Percentiles rank a stretch among this genome's conserved stretches.
These are phyloP conservation scores for Colletotrichum kahawae DNA, from an alignment of 2,329 filamentous ascomycete species.

Conservation along the genomic window DNA sequence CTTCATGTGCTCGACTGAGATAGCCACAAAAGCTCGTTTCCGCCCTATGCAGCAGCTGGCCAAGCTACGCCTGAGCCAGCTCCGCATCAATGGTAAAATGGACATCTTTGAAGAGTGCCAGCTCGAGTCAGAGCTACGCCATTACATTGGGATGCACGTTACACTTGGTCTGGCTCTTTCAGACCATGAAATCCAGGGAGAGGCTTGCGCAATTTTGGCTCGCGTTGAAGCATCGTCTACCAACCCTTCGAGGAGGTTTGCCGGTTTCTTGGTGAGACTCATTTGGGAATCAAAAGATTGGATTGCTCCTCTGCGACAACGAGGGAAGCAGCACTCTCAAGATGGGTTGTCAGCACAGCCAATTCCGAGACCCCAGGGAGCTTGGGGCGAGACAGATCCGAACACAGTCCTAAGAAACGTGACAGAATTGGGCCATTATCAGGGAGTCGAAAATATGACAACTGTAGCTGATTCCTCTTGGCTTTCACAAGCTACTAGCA, in stretches of 20 bases:
- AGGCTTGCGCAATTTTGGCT: constrained; percentile 20
- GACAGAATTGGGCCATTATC: background rate
- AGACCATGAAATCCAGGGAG: constrained; percentile 21
- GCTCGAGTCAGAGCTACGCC: constrained; percentile 26
- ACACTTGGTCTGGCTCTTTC: constrained; percentile 11
- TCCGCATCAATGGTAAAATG: constrained; percentile 31
- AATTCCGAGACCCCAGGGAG: background rate
- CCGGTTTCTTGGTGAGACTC: constrained; percentile 1
- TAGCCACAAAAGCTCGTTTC: constrained; percentile 25
- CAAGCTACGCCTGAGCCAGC: constrained; percentile 23
- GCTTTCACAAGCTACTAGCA: background rate
- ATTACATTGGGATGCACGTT: background rate
- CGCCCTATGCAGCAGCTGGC: constrained; percentile 27
- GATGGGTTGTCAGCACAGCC: background rate
- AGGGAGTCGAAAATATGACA: background rate
- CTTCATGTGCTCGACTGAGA: constrained; percentile 17
- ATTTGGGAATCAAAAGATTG: constrained; percentile 3
- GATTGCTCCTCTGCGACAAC: constrained; percentile 1
- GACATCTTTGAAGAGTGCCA: constrained; percentile 31
- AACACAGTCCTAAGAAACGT: background rate
- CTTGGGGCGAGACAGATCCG: too few species aligned
- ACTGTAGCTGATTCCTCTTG: background rate
- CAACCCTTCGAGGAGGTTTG: constrained; percentile 10
- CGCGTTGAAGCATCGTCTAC: constrained; percentile 11
- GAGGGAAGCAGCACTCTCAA: background rate